Conservation (phyloP, 225 moss, liverwort and hornwort species). For the Asterella californica region DNA sequence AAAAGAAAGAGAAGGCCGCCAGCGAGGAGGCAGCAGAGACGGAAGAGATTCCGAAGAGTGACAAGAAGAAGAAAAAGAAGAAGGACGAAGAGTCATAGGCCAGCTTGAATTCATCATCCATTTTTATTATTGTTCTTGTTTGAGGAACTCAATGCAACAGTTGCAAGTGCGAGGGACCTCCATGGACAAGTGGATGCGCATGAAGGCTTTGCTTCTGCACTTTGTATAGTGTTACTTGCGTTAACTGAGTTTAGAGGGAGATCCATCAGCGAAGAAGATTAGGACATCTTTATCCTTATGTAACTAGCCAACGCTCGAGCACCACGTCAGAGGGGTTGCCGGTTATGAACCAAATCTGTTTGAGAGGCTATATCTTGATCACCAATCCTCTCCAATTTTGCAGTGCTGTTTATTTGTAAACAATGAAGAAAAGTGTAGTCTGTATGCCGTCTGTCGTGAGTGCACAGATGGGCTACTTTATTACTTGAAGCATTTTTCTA, state of each 20-base stretch:
- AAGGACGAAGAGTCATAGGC: constrained; percentile 3
- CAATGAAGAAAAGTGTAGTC: no score
- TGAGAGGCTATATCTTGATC: neutral
- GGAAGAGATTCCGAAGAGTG: constrained; percentile 13
- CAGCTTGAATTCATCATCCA: neutral
- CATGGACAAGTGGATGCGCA: neutral
- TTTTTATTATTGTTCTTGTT: neutral
- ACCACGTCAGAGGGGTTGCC: neutral
- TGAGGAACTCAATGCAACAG: neutral
- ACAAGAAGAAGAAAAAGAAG: constrained; percentile 25
- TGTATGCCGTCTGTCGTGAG: no score
- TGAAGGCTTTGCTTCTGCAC: neutral
- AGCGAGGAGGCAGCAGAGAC: constrained; percentile 32
- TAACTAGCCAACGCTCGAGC: neutral
- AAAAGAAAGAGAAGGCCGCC: neutral
- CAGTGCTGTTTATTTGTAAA: no score
- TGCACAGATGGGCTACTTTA: no score
- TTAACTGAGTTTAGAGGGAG: neutral
- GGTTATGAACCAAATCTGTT: neutral
- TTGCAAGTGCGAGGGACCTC: neutral
- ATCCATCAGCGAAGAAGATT: neutral
- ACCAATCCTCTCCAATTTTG: neutral
- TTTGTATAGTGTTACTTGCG: neutral
- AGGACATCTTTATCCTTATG: neutral
- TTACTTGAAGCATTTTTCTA: no score